Base-by-base conservation (phyloP, 306 rosid species). In the Cucurbita moschata region DNA sequence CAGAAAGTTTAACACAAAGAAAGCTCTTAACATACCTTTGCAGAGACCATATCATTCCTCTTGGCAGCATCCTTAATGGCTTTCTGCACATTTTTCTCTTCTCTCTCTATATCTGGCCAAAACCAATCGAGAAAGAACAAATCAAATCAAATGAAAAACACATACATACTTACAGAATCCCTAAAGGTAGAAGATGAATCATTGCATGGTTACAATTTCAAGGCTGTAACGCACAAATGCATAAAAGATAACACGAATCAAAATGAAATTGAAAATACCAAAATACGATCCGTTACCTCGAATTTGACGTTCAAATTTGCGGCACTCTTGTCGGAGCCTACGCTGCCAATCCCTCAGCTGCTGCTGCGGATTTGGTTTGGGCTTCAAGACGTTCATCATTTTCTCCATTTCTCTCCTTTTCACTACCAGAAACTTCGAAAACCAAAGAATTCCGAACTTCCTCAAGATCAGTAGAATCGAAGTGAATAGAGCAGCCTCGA, bases 11-110 rank as follows among this genome's bases (percentile, higher is more conserved):
- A 38, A 77, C 72, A 49, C 6, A 53, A 23, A 49, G 26, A 38
- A 18, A 18, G 13, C 43, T 42, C n/a, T 7, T 8, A 30, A 44
- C 40, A 63, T 64, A 94, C 99, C 99, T 91, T 94, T 39, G 99
- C 99, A 76, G 99, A 91, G 56, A 86, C 92, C 89, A 94, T 87
- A 85, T 94, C 97, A 63, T 89, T 94, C 76, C 99, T 89, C 83
- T 94, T 94, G 7, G 97, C 97, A 58, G 99, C 97, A 49, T 94
- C 99, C 81, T 59, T 84, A 67, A 94, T 94, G 16, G 99, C 90
- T 77, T 91, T 94, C 71, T 94, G 95, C 56, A 91, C 99, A 77
- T 62, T 87, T 66, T 88, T 94, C 77, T 94, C 97, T 78, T 94
- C 99, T 68, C 91, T 89, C 83, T 91, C 86, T 26, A 94, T 85